Base-by-base conservation (phyloP, 2,329 filamentous ascomycete species). In the Pyrenophora graminea region DNA sequence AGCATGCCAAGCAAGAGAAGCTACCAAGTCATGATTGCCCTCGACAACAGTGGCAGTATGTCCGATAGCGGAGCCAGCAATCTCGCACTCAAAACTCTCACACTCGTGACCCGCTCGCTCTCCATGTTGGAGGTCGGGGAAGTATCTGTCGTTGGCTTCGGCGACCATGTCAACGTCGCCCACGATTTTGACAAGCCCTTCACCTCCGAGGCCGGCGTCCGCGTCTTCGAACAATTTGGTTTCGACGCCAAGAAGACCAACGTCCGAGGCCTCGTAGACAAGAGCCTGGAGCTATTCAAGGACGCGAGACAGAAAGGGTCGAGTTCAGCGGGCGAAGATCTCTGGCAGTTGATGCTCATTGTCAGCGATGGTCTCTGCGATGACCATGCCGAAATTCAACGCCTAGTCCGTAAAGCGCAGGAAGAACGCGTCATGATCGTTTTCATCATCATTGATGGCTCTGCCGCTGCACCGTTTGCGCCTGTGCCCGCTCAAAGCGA, bases 361-460 rank as follows among this genome's bases (percentile, higher is more conserved):
- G 86, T 99, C 45, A 96, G 90, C 0, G 94, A 99, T 66, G 94
- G 95, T 7, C 85, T 97, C 19, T 97, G 92, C 61, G 91, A 95
- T 45, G 88, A 92, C 40, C 93, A 97, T 71, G 90, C 91, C 15
- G 81, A 84, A 4, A 92, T 99, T 61, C 83, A 89, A 13, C 81
- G 90, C 4, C 81, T 97, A 18, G 85, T 99, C 9, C 82, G 94
- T 8, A 88, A 93, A 74, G 93, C 94, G 1, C 86, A 91, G 67
- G 92, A 97, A 73, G 90, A 97, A 75, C 82, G 91, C 13, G 95
- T 99, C 69, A 97, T 99, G 90, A 86, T 97, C 57, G 93, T 99
- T 5, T 99, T 99, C 72, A 90, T 99, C 64, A 89, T 99, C 66
- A 91, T 99, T 68, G 94, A 99, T 77, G 80, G 84, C 38, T 69